Evolutionary conservation across 2,329 filamentous ascomycete genomes (phyloP), one percentile per base, ranked within the genome.

Genomic region (Fusarium zealandicum): DNA sequence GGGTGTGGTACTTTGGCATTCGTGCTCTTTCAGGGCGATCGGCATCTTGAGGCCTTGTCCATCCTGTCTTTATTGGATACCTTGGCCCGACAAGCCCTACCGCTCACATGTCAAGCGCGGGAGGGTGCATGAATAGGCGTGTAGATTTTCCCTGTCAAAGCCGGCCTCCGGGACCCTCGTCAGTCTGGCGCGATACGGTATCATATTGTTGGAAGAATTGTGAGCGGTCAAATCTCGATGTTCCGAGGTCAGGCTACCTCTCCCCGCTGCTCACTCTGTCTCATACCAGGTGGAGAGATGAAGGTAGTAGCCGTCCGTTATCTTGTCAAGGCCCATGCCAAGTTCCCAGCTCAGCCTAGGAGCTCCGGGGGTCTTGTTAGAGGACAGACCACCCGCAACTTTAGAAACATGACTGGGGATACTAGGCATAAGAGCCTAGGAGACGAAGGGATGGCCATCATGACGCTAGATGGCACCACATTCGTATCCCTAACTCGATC

Each of bases 61-160:
- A 35, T 51, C 45, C 55, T 47, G 47, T 36, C 60, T 58, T 59
- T 50, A 67, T 67, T 66, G 64, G 60, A 56, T 45, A 52, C 52
- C 45, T 58, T 64, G 42, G 42, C 40, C 54, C 64, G 42, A 50
- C 41, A 59, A 60, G 54, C 55, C 62, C 61, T 67, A 67, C 63
- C 39, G 53, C 64, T 67, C 64, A 67, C 64, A 67, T 67, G 64
- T 67, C 60, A 67, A 67, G 54, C 54, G 56, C 59, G 56, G 56
- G 61, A 57, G 46, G 57, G 47, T 57, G 53, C 59, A 65, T 61
- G 38, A 31, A 42, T 39, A 60, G 41, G 62, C 49, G 51, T 51
- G 57, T 61, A 65, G 46, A 63, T 44, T 20, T 49, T 54, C 52
- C 58, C 31, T 55, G 43, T 12, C 36, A 49, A 41, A 31, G 30